Conservation (phyloP, 495 filamentous ascomycete genomes). For the Umbilicaria muhlenbergii region DNA sequence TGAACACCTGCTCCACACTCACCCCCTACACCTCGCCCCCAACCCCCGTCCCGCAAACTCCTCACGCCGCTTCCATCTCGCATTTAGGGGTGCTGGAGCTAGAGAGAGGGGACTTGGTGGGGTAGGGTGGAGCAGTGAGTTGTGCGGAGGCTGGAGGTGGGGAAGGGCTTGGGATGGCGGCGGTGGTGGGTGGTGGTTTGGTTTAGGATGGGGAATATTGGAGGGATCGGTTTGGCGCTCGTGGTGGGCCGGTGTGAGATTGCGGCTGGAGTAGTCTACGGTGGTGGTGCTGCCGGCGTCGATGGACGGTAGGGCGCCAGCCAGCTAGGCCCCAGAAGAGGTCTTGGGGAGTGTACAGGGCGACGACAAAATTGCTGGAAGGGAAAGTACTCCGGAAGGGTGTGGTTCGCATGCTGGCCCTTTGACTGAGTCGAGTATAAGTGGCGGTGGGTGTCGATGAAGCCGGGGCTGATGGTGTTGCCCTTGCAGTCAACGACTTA, state of each 20-base stretch:
- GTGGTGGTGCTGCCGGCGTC: slow-evolving; percentile 42
- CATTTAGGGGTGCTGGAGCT: too few species aligned
- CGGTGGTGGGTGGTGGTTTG: slow-evolving; percentile 6
- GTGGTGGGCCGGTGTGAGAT: slow-evolving; percentile 25
- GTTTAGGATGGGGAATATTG: slow-evolving; percentile 14
- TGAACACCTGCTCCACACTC: too few species aligned
- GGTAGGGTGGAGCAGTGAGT: too few species aligned
- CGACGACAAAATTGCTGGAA: slow-evolving; percentile 11
- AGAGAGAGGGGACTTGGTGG: too few species aligned
- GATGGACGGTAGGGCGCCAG: slow-evolving; percentile 33
- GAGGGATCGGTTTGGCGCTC: neutral
- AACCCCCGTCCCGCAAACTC: too few species aligned
- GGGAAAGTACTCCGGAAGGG: slow-evolving; percentile 26
- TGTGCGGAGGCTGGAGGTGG: slow-evolving; percentile 19
- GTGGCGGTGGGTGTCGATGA: slow-evolving; percentile 45
- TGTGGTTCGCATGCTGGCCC: slow-evolving; percentile 22
- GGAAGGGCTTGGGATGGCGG: too few species aligned
- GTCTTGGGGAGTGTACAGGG: slow-evolving; percentile 26
- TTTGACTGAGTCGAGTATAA: slow-evolving; percentile 40
- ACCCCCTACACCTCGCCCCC: too few species aligned
- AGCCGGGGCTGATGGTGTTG: slow-evolving; percentile 42
- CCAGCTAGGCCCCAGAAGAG: slow-evolving; percentile 38
- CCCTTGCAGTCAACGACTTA: slow-evolving; percentile 33
- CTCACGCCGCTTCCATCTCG: too few species aligned
- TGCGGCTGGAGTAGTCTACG: slow-evolving; percentile 39